Conservation (phyloP, 306 rosid species). For the Sesbania bispinosa region DNA sequence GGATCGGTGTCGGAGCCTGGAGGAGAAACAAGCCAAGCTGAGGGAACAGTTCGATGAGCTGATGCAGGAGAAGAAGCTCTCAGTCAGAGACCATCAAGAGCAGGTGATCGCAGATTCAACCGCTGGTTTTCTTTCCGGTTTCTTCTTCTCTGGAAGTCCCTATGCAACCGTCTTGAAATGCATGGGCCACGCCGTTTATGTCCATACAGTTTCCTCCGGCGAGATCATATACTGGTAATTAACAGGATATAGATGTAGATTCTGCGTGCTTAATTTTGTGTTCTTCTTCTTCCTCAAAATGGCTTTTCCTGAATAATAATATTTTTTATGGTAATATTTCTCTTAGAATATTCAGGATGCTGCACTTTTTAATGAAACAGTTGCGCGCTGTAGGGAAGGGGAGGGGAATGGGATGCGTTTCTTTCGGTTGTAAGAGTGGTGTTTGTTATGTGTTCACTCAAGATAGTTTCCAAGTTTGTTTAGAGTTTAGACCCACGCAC, state of each 20-base stretch:
- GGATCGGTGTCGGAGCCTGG: constrained; percentile 54
- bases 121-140: constrained; percentile 25
- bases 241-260: background rate
- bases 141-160: constrained; percentile 38
- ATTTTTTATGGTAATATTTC: background rate
- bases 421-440: constrained; percentile 7
- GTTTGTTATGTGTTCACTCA: constrained; percentile 1
- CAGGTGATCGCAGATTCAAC: constrained; percentile 25
- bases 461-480: constrained; percentile 3
- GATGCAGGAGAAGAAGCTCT: constrained; percentile 12
- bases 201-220: constrained; percentile 44
- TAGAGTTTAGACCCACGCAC: no score
- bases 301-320: background rate
- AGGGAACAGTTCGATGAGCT: constrained; percentile 41
- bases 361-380: constrained; percentile 31
- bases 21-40: constrained; percentile 46
- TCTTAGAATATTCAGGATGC: background rate
- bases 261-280: no score
- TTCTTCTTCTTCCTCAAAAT: background rate
- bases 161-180: constrained; percentile 47
- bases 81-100: background rate
- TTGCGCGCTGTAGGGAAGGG: background rate
- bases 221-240: constrained; percentile 73
- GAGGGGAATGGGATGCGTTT: background rate
- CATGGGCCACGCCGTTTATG: constrained; percentile 66